Conservation (phyloP, 495 filamentous ascomycete species). For the Talaromyces proteolyticus region DNA sequence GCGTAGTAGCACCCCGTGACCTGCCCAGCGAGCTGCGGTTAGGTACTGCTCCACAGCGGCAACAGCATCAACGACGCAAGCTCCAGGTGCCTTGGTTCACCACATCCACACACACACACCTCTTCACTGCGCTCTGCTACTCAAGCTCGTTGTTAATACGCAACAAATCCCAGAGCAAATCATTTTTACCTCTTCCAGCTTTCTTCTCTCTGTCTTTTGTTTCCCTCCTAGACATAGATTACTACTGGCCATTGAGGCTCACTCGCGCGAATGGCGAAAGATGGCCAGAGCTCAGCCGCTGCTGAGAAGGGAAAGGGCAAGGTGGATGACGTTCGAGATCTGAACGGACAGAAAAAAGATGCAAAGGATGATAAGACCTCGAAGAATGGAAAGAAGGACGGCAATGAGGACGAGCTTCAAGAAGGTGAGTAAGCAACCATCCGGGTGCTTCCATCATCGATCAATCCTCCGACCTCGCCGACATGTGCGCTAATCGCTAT, state of each 20-base stretch:
- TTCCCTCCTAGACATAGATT: not conserved
- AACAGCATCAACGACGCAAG: conserved; percentile 6
- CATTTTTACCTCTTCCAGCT: not conserved
- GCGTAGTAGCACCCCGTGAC: not conserved
- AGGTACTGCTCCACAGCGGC: conserved; percentile 5
- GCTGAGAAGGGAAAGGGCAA: conserved; percentile 97
- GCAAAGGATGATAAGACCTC: conserved; percentile 65
- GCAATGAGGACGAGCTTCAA: conserved; percentile 55
- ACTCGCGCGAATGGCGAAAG: conserved; percentile 69
- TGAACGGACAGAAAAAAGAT: conserved; percentile 53
- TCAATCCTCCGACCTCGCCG: not conserved
- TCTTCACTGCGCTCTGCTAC: not conserved
- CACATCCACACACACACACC: not conserved
- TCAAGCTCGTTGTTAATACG: not conserved
- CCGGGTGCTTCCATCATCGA: not conserved
- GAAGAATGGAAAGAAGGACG: conserved; percentile 68
- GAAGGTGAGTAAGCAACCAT: conserved; percentile 40
- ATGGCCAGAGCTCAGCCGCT: conserved; percentile 76
- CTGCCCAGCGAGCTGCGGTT: not conserved
- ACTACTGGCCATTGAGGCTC: conserved; percentile 5
- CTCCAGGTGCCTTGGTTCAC: not conserved
- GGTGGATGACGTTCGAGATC: conserved; percentile 55
- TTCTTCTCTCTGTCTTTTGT: not conserved
- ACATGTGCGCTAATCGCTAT: not conserved
- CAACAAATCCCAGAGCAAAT: not conserved